Percentiles rank a stretch among this genome's conserved stretches.
phyloP scores from a whole-genome alignment of 1,284 basidiomycete species.

The Tilletia caries region DNA sequence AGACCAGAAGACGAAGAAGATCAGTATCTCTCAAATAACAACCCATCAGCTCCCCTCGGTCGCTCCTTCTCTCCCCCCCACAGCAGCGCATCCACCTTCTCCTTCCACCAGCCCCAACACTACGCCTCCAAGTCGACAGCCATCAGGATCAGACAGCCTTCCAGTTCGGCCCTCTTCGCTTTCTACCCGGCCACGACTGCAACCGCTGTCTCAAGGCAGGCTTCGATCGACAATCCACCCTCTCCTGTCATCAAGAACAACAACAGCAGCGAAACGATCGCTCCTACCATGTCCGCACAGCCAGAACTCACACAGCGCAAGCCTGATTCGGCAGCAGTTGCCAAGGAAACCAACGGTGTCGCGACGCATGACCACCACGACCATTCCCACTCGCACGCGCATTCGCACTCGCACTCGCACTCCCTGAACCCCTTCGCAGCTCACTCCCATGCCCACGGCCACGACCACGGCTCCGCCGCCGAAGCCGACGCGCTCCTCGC shows the following conservation, averaged over 20 bases:
- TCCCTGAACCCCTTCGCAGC: slow-evolving; percentile 14
- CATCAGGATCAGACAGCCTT: not conserved
- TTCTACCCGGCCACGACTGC: not conserved
- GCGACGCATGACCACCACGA: not conserved
- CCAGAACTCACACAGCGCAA: not conserved
- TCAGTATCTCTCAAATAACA: too few relatives aligned
- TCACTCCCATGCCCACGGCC: slow-evolving; percentile 35
- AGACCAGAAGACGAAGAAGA: not conserved
- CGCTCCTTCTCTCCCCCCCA: not conserved
- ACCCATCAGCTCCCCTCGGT: not conserved
- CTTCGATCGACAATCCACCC: not conserved
- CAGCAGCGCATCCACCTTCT: not conserved
- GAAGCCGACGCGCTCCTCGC: slow-evolving; percentile 51
- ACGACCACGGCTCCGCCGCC: slow-evolving; percentile 50
- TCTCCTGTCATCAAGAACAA: too few relatives aligned
- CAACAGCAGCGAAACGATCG: too few relatives aligned
- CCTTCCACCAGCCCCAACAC: not conserved
- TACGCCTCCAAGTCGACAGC: not conserved
- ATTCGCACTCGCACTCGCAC: slow-evolving; percentile 18
- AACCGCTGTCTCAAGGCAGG: not conserved
- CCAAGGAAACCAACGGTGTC: not conserved
- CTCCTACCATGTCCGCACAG: too few relatives aligned
- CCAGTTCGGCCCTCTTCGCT: not conserved
- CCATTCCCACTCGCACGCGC: slow-evolving; percentile 8
- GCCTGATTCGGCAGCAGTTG: not conserved